Evolutionary conservation across 441 rosid genomes (phyloP), one percentile per base, ranked within the genome.

Genomic region (Jatropha multifida): DNA sequence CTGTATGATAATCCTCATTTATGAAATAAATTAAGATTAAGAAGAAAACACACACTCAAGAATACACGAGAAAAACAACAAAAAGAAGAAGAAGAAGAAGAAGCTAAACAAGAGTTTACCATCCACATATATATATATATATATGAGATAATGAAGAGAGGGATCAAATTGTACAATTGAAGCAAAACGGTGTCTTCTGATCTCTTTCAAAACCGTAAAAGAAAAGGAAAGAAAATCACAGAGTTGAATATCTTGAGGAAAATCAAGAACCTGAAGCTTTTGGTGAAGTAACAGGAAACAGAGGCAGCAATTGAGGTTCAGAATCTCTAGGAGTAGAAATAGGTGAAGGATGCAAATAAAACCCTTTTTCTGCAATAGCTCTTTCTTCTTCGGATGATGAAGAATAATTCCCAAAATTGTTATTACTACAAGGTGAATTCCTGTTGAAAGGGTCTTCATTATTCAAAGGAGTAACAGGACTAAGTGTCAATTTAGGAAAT

Each of bases 281-380:
- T n/a, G 96, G 97, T 7, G 97, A 96, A 52, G 95, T 87, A 38
- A 94, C 79, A 42, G 98, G 99, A 64, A 96, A 93, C 52, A 93
- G 92, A 7, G 97, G 86, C 82, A 96, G 80, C 72, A 96, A 91
- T 77, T 90, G 91, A 5, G 99, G 99, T 83, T 89, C 93, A 40
- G 91, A 82, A 71, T 83, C 94, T 81, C 90, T 83, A 9, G 99
- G 96, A 51, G 99, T 90, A 61, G 95, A 89, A 71, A 87, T 83
- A n/a, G 98, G 98, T 13, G 99, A 89, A 15, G 97, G 99, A 82
- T 90, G 99, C 86, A 93, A 85, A 83, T 87, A 92, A 83, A 89
- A 96, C 4, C 98, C 97, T 77, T 90, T 93, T 78, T 90, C 94
- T 27, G 98, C 98, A 48, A 93, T 92, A n/a, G 95, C 95, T 86